These are phyloP conservation scores for Hericium erinaceus DNA, from an alignment of 768 basidiomycete species.

Conservation along the genomic window DNA sequence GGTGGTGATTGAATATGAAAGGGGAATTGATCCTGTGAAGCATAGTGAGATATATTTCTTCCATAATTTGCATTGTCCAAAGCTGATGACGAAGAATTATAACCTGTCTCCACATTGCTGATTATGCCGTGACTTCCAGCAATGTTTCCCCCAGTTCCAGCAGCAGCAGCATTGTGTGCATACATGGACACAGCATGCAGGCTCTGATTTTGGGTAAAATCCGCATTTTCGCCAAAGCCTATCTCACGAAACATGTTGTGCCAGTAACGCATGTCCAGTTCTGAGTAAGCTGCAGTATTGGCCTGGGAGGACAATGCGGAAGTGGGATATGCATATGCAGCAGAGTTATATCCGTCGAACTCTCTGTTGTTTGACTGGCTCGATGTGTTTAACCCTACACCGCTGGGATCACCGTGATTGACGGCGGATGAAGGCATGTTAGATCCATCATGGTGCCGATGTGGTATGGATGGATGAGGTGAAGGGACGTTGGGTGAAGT, in stretches of 20 bases:
- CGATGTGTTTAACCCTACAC: neutral
- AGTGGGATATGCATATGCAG: slow-evolving; percentile 2
- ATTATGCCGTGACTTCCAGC: too few relatives aligned
- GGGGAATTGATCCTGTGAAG: too few relatives aligned
- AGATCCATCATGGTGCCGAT: neutral
- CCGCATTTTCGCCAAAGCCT: slow-evolving; percentile 43
- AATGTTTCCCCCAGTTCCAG: too few relatives aligned
- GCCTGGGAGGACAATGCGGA: neutral
- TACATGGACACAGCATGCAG: neutral
- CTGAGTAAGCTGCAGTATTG: slow-evolving; percentile 14
- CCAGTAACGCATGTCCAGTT: slow-evolving; percentile 58
- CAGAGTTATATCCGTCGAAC: neutral
- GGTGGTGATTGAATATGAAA: too few relatives aligned
- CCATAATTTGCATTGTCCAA: too few relatives aligned
- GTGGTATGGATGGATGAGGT: slow-evolving; percentile 11
- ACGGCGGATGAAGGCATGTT: neutral
- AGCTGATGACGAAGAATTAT: too few relatives aligned
- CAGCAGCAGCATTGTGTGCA: neutral
- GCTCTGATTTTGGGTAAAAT: slow-evolving; percentile 8
- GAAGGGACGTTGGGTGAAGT: slow-evolving; percentile 20
- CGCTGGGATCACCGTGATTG: neutral
- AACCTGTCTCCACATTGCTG: too few relatives aligned
- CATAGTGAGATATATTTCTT: too few relatives aligned
- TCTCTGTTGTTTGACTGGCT: neutral
- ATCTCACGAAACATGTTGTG: slow-evolving; percentile 69